Evolutionary conservation across 495 filamentous ascomycete species (phyloP), one percentile per base, ranked within the genome.

Genomic region (Lophium mytilinum): DNA sequence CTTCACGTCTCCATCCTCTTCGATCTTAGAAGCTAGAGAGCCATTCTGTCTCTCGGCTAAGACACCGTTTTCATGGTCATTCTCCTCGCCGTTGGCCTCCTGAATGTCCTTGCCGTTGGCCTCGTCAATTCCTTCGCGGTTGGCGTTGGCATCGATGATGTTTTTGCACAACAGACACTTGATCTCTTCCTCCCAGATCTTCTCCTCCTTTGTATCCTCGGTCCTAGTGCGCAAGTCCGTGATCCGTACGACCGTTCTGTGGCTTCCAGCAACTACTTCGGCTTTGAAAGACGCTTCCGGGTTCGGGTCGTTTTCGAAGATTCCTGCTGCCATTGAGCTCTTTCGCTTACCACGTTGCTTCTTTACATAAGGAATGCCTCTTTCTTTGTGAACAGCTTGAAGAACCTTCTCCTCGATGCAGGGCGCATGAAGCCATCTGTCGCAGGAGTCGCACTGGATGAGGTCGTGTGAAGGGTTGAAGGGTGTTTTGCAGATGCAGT

Each of bases 391-490:
- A 1, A 72, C 76, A 14, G 70, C 68, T 40, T 64, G 54, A 42
- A 85, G 71, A 14, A 74, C 75, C 4, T 76, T 71, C 18, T 80
- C 74, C 37, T 80, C 67, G 30, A 88, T 68, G 64, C 84, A 87
- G 21, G 80, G 70, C 30, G 78, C 76, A 53, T 88, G 84, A 19
- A 86, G 73, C 84, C 84, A 86, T 52, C 75, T 77, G 55, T 76
- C 76, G 67, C 84, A 88, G 43, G 75, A 75, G 19, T 74, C 75
- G 70, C 84, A 88, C 35, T 78, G 76, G 36, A 83, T 71, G 49
- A 86, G 69, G 9, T 74, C 56, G 14, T 79, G 76, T 48, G 86
- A 83, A 2, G 84, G 84, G 57, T 87, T 84, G 60, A 79, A 80
- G 39, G 82, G 81, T 1, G 71, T 73, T 33, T 77, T 73, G 70